Evolutionary conservation across 1,284 basidiomycete species (phyloP), one percentile per base, ranked within the genome.

Genomic region (Sanghuangporus baumii): DNA sequence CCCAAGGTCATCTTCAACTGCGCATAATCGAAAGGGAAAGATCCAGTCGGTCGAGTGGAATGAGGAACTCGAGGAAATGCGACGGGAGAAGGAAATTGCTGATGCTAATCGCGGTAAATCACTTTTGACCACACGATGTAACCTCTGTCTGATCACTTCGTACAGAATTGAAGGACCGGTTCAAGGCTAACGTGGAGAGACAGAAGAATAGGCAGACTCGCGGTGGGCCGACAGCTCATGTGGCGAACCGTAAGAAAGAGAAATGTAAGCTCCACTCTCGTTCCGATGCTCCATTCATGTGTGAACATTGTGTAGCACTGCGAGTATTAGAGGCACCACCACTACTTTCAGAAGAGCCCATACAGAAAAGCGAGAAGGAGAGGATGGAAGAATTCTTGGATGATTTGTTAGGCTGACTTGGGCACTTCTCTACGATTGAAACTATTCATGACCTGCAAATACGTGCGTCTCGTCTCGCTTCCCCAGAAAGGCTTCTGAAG

Each of bases 331-430:
- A 83, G 58, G 85, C 86, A 0, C 87, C 87, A 0, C 82, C 82
- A 5, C 75, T 89, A 6, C 86, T 70, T 68, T 58, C 69, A 66
- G 68, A 64, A 2, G 63, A 67, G 68, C 67, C 67, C 18, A 70
- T 72, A 12, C 68, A 71, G 18, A 84, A 84, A 70, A 74, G 75
- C 43, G 75, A 80, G 18, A 85, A 84, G 68, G 75, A 75, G 41
- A 78, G 85, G 52, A 87, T 91, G 87, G 82, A 91, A 72, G 85
- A 85, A 50, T 91, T 89, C 67, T 72, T 91, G 40, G 89, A 91
- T 65, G 88, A 89, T 59, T 70, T 91, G 2, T 71, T 64, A 34
- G 51, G 62, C 12, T 64, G 51, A 64, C 40, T 12, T 8, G n/a
- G 16, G 20, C 20, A 46, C 43, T 46, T 46, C 43, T 46, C 9